Percentiles rank a stretch among this genome's conserved stretches.
These are phyloP conservation scores for Elaeis oleifera DNA, from an alignment of 202 grass and related monocot genomes.

Conservation along the genomic window DNA sequence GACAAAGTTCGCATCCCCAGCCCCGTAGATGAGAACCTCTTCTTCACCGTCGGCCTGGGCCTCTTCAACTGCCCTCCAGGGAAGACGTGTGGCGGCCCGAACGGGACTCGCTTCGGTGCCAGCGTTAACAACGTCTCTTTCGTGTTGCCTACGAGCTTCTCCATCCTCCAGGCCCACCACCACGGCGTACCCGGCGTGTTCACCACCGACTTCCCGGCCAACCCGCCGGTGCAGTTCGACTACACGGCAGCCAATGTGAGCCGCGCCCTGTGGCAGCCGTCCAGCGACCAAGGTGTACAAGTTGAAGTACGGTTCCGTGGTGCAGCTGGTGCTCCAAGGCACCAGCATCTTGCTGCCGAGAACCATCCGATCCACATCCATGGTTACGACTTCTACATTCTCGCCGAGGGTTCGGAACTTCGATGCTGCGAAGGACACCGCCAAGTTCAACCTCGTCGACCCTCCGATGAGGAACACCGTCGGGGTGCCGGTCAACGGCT, in stretches of 20 bases:
- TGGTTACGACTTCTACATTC: constrained; percentile 17
- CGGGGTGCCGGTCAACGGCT: constrained; percentile 15
- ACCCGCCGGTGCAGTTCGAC: constrained; percentile 13
- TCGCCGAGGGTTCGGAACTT: constrained; percentile 16
- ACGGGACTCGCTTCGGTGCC: constrained; percentile 9
- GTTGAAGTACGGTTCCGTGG: constrained; percentile 13
- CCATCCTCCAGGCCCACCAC: constrained; percentile 17
- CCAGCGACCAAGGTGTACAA: constrained; percentile 14
- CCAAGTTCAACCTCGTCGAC: constrained; percentile 18
- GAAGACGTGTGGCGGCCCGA: constrained; percentile 1
- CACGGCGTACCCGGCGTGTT: background rate
- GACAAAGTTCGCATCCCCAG: background rate
- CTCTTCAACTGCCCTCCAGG: constrained; percentile 8
- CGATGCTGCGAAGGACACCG: background rate
- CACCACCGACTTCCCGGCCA: constrained; percentile 17
- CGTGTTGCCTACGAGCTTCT: constrained; percentile 9
- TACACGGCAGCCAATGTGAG: constrained; percentile 13
- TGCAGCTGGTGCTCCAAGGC: constrained; percentile 17
- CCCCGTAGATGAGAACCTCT: constrained; percentile 17
- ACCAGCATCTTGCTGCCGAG: constrained; percentile 15
- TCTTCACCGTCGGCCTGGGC: constrained; percentile 18
- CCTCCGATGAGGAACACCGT: constrained; percentile 18
- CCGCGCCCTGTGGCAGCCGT: constrained; percentile 5
- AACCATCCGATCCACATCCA: constrained; percentile 22
- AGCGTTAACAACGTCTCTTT: constrained; percentile 19